phyloP scores from a whole-genome alignment of 2,329 filamentous ascomycete species.

The Exophiala calicioides region DNA sequence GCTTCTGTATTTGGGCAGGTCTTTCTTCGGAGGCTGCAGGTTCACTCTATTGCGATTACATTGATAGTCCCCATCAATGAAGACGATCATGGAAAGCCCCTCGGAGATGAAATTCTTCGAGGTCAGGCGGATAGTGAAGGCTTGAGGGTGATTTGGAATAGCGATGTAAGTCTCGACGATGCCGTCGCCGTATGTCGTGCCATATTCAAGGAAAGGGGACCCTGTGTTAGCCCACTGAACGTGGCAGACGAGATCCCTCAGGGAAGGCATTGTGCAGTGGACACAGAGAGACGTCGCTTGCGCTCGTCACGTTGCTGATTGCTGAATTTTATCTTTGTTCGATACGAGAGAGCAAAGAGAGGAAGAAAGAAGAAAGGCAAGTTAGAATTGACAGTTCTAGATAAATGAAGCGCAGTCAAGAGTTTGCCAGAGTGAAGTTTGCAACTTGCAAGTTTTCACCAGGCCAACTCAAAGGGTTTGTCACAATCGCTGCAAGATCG shows the following conservation, averaged over 20 bases:
- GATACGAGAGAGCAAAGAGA: too few species aligned
- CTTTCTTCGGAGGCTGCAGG: slow-evolving; percentile 38
- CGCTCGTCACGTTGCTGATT: too few species aligned
- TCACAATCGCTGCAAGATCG: too few species aligned
- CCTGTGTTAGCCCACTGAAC: slow-evolving; percentile 52
- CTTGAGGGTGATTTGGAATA: slow-evolving; percentile 44
- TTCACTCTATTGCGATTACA: slow-evolving; percentile 56
- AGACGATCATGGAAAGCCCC: slow-evolving; percentile 57
- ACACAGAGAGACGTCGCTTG: neutral
- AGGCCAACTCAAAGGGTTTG: too few species aligned
- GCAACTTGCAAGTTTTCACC: too few species aligned
- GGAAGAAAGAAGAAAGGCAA: too few species aligned
- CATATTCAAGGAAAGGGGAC: slow-evolving; percentile 51
- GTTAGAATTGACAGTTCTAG: too few species aligned
- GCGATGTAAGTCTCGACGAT: slow-evolving; percentile 55
- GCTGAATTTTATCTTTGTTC: too few species aligned
- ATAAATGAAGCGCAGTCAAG: too few species aligned
- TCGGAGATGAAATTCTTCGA: slow-evolving; percentile 54
- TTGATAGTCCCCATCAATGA: slow-evolving; percentile 59
- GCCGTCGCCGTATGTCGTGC: slow-evolving; percentile 53
- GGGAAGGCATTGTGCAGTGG: slow-evolving; percentile 53
- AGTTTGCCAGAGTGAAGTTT: too few species aligned
- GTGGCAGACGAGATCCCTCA: slow-evolving; percentile 55
- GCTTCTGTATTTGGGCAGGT: slow-evolving; percentile 35
- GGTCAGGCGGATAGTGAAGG: slow-evolving; percentile 53